Evolutionary conservation across 305 asterid genomes (phyloP).

Genomic region (Nicotiana rustica): DNA sequence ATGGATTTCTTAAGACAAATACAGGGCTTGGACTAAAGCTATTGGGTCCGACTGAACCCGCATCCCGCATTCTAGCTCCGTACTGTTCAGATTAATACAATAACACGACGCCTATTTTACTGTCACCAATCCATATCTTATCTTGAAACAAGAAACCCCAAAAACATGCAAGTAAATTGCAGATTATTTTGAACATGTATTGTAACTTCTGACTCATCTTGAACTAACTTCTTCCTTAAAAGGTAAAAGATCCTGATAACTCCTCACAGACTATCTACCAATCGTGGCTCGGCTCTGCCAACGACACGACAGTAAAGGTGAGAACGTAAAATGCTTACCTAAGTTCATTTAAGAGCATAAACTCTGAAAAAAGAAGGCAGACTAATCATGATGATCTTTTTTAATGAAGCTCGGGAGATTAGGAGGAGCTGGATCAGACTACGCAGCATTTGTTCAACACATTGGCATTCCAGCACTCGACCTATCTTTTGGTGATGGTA

Average conservation of each 20-base stretch:
- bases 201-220: slow-evolving; percentile 13
- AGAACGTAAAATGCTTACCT: neutral
- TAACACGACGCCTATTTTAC: neutral
- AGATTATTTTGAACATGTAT: neutral
- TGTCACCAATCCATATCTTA: neutral
- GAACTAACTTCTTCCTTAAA: slow-evolving; percentile 18
- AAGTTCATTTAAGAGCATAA: neutral
- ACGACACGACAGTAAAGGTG: slow-evolving; percentile 53
- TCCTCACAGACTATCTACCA: slow-evolving; percentile 81
- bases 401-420: slow-evolving; percentile 70
- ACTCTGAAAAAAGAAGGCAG: neutral
- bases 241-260: slow-evolving; percentile 87
- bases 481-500: slow-evolving; percentile 70
- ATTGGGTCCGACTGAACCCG: too few species aligned
- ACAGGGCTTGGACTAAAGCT: too few species aligned
- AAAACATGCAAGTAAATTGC: neutral
- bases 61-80: too few species aligned
- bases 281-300: slow-evolving; percentile 69
- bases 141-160: neutral
- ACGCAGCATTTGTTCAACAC: slow-evolving; percentile 82
- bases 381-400: neutral
- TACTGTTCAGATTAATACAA: too few species aligned
- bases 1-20: too few species aligned
- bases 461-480: slow-evolving; percentile 79
- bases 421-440: slow-evolving; percentile 86